Base-by-base conservation (phyloP, 805 yeast genomes). In the Candida taoyuanica region DNA sequence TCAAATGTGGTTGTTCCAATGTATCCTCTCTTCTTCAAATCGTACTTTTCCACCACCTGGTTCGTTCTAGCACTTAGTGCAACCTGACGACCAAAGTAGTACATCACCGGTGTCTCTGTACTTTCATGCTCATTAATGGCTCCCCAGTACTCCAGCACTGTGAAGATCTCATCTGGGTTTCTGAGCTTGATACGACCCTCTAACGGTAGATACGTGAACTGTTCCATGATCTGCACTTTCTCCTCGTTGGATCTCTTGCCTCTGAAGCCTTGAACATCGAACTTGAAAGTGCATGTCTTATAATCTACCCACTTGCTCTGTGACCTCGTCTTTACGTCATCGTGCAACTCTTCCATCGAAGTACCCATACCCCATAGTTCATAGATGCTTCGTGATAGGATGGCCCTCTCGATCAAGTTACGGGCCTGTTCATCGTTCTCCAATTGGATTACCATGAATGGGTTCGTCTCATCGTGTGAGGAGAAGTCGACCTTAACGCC, bases 1-100 rank as follows among this genome's bases (percentile, higher is more conserved):
- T 93, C 98, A 62, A 93, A 93, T 14, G 96, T 86, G 0, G 98
- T 93, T 6, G 98, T 93, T 3, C 98, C 98, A 40, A 86, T 89
- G 54, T 84, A 88, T 37, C 79, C 81, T 53, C 98, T 71, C 50
- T 80, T 78, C 56, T 81, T 83, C 45, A 93, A 68, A 54, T 88
- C 96, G 52, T 82, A 85, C 38, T 69, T 73, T 46, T 91, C 98
- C 44, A 87, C 68, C 2, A 80, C 69, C 20, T 79, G 78, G 8
- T 73, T 65, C 5, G 72, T 63, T 49, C 96, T 71, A 12, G 81
- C 79, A 46, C 86, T 74, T 17, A 68, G 48, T 43, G 70, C 74
- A 11, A 93, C 68, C 49, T 74, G 73, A 55, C 95, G 70, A 0
- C 95, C 95, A 59, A 93, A 85, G 72, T 78, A 86, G 43, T 81